Evolutionary conservation across 306 rosid genomes (phyloP).

Genomic region (Prunus armeniaca): DNA sequence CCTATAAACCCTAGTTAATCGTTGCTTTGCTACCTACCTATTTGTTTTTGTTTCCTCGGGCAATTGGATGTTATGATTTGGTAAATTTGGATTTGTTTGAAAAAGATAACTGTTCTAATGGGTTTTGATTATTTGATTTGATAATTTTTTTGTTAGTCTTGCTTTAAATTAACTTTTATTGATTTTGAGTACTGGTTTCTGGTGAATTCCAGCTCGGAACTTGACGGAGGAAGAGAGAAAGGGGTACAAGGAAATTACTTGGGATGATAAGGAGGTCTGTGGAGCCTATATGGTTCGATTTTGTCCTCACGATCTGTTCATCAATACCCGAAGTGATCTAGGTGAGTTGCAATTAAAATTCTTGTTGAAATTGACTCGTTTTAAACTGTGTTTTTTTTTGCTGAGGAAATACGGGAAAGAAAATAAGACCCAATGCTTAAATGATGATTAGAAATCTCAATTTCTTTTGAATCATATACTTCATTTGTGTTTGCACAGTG

Average conservation of each 20-base stretch:
- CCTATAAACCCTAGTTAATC: slow-evolving; percentile 5
- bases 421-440: background rate
- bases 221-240: slow-evolving; percentile 91
- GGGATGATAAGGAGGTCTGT: slow-evolving; percentile 97
- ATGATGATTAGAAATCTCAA: background rate
- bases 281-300: slow-evolving; percentile 94
- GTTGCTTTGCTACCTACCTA: background rate
- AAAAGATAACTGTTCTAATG: background rate
- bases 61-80: background rate
- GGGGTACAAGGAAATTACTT: slow-evolving; percentile 73
- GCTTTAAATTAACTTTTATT: background rate
- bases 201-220: slow-evolving; percentile 65
- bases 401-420: background rate
- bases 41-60: background rate
- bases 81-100: background rate
- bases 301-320: slow-evolving; percentile 97
- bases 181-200: slow-evolving; percentile 1
- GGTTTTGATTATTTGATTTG: background rate
- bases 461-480: background rate
- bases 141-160: background rate
- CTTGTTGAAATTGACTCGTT: background rate
- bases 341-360: slow-evolving; percentile 47
- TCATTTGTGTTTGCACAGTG: slow-evolving; percentile 9
- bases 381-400: background rate
- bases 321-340: slow-evolving; percentile 93